A percentile compares a stretch with the other conserved stretches of the same genome.
phyloP scores from a whole-genome alignment of 805 yeast genomes.

The Dipodascus geniculatus region DNA sequence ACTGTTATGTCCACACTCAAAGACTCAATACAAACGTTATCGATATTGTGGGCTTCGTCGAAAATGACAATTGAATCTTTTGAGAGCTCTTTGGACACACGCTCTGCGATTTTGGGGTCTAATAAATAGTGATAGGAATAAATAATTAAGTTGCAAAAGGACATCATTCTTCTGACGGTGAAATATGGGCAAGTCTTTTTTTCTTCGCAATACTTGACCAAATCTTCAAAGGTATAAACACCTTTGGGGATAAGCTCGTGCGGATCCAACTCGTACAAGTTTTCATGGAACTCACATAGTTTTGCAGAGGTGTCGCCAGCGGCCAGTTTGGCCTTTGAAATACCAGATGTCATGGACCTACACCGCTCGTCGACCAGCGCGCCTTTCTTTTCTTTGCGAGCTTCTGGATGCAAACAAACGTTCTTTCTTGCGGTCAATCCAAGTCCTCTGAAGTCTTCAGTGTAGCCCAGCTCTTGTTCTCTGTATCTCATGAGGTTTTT shows the following conservation, averaged over 20 bases:
- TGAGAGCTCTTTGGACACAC: conserved; percentile 85
- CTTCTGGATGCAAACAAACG: conserved; percentile 80
- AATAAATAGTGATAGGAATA: conserved; percentile 92
- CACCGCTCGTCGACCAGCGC: conserved; percentile 92
- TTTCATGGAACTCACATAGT: conserved; percentile 85
- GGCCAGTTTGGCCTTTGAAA: conserved; percentile 55
- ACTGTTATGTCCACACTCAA: conserved; percentile 85
- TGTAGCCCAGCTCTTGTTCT: conserved; percentile 68
- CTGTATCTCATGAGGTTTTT: conserved; percentile 81
- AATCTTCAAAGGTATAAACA: conserved; percentile 83
- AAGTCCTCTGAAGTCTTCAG: conserved; percentile 84
- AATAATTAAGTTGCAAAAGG: conserved; percentile 80
- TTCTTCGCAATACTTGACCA: conserved; percentile 64
- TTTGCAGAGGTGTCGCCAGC: conserved; percentile 46
- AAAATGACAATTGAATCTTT: conserved; percentile 90
- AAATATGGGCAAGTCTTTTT: conserved; percentile 90
- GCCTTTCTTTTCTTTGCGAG: conserved; percentile 82
- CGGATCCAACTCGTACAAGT: conserved; percentile 74
- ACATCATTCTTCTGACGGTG: conserved; percentile 95
- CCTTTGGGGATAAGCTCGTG: conserved; percentile 85
- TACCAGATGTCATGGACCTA: conserved; percentile 88
- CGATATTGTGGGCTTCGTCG: conserved; percentile 98
- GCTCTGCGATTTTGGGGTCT: conserved; percentile 94
- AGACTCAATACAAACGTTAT: conserved; percentile 96
- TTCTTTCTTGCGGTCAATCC: conserved; percentile 94